These are phyloP conservation scores for Hamamelis virginiana DNA, from an alignment of 164 flowering plant species.

Conservation along the genomic window DNA sequence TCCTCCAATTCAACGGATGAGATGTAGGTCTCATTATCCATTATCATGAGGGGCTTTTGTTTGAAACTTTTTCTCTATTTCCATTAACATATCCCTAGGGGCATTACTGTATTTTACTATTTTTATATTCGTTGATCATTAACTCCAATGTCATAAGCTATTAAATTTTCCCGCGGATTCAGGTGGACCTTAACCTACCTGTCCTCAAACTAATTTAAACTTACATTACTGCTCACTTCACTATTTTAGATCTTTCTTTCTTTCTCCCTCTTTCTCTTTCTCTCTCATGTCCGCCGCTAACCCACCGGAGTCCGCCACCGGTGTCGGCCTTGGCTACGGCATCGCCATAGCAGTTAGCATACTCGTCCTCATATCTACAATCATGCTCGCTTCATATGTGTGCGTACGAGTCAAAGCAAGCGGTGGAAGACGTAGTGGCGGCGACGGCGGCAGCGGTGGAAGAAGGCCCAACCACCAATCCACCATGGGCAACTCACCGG, in stretches of 20 bases:
- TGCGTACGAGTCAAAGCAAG: slow-evolving; percentile 39
- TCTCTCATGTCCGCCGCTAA: slow-evolving; percentile 18
- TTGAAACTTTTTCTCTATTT: no score
- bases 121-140: no score
- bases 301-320: slow-evolving; percentile 27
- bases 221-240: neutral
- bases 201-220: no score
- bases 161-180: no score
- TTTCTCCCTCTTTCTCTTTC: slow-evolving; percentile 3
- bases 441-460: neutral
- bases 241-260: neutral
- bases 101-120: no score
- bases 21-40: no score
- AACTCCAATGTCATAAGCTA: no score
- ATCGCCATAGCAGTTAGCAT: slow-evolving; percentile 59
- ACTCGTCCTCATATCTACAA: slow-evolving; percentile 56
- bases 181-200: no score
- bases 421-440: neutral
- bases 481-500: neutral
- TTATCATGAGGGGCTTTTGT: no score
- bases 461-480: neutral
- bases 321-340: slow-evolving; percentile 57
- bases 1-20: no score
- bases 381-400: slow-evolving; percentile 56
- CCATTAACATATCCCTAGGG: no score